Base-by-base conservation (phyloP, 495 filamentous ascomycete species). In the Lasiosphaeriaceae sp. region DNA sequence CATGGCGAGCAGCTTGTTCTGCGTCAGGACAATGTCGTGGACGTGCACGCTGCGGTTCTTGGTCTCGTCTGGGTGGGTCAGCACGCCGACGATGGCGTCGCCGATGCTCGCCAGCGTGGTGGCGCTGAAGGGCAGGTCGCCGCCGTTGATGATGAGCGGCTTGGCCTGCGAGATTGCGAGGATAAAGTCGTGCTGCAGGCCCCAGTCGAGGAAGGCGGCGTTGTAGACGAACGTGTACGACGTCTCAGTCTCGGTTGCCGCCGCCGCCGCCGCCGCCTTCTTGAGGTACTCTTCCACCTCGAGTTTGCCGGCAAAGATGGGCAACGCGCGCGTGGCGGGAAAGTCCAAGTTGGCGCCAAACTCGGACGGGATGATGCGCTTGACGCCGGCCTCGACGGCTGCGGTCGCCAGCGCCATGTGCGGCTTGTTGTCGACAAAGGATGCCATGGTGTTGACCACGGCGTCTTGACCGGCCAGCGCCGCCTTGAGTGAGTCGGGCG, bases 311-410 rank as follows among this genome's bases (percentile, higher is more conserved):
- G 54, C 65, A 60, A 77, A 81, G 44, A 83, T 60, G 3, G 77
- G 74, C 0, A 80, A 63, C 8, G 63, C 50, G 3, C 59, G 37
- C 2, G 59, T 58, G 6, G 71, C 66, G 5, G 69, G 62, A 47
- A 78, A 66, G 31, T 47, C 22, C 1, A 70, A 70, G 51, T 84
- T 71, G 45, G 64, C 70, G 37, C 83, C 83, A 55, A 76, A 86
- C 34, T 83, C 80, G 21, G 78, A 79, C 0, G 81, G 82, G 35
- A 86, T 62, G 60, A 81, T 79, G 31, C 80, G 76, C 61, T 76
- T 67, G 9, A 85, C 79, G 14, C 73, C 70, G 0, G 78, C 77
- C 7, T 71, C 71, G 16, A 73, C 63, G n/a, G 80, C 72, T 2
- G 82, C 83, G 14, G 82, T 75, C 37, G 84, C 68, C 19, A 84